phyloP scores from a whole-genome alignment of 768 basidiomycete species.

The Leccinum longicurvipes region DNA sequence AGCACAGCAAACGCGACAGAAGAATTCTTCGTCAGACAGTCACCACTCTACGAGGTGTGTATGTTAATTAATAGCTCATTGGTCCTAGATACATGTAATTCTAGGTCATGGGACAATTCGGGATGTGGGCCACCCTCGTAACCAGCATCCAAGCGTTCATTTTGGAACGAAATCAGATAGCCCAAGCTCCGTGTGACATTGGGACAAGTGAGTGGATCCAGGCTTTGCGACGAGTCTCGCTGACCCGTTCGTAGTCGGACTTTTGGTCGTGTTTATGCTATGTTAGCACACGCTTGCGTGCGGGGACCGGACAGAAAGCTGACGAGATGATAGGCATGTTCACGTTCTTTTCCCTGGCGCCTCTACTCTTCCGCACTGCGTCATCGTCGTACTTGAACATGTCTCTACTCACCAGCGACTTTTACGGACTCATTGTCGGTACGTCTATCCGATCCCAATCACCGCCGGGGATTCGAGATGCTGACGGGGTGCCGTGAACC shows the following conservation, averaged over 20 bases:
- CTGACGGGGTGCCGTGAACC: slow-evolving; percentile 1
- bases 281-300: slow-evolving; percentile 17
- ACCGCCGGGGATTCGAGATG: neutral
- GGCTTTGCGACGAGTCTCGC: slow-evolving; percentile 31
- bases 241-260: slow-evolving; percentile 40
- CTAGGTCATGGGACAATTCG: slow-evolving; percentile 78
- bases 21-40: slow-evolving; percentile 78
- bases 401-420: slow-evolving; percentile 82
- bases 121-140: slow-evolving; percentile 79
- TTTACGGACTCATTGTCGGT: slow-evolving; percentile 80
- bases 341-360: slow-evolving; percentile 79
- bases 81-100: neutral
- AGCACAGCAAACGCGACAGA: slow-evolving; percentile 78
- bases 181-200: slow-evolving; percentile 64
- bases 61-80: neutral
- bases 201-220: slow-evolving; percentile 49
- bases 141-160: slow-evolving; percentile 71
- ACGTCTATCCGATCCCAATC: neutral
- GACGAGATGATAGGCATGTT: slow-evolving; percentile 53
- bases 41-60: slow-evolving; percentile 72
- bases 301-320: neutral
- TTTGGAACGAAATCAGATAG: slow-evolving; percentile 66
- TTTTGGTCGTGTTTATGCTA: slow-evolving; percentile 45
- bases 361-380: slow-evolving; percentile 76
- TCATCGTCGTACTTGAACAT: slow-evolving; percentile 86